These are phyloP conservation scores for Bondarzewia mesenterica DNA, from an alignment of 1,284 basidiomycete species.

Conservation along the genomic window DNA sequence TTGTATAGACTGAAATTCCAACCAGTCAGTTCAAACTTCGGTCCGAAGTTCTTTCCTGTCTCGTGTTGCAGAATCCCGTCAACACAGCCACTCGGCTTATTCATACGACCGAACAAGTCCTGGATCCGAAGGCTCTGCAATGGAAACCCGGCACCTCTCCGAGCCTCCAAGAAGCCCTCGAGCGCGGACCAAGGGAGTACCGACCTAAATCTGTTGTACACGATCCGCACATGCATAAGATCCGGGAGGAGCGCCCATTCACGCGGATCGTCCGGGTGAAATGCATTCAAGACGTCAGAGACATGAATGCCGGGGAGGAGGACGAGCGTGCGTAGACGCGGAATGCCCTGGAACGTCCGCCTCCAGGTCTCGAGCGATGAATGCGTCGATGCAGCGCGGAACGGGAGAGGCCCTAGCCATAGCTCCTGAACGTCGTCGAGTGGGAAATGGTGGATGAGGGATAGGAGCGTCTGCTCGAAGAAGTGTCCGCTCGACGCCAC, in stretches of 20 bases:
- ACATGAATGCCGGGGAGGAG: not conserved
- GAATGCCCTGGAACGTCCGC: not conserved
- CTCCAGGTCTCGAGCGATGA: not conserved
- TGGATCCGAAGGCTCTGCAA: not conserved
- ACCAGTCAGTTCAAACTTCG: too few relatives aligned
- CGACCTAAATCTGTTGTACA: not conserved
- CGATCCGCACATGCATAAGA: not conserved
- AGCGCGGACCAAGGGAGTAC: not conserved
- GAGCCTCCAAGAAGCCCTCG: not conserved
- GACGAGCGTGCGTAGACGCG: not conserved
- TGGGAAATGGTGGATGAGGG: not conserved
- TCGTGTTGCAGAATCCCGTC: not conserved
- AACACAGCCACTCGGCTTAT: not conserved
- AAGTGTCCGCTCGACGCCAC: not conserved
- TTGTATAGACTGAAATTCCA: too few relatives aligned
- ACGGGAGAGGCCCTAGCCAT: not conserved
- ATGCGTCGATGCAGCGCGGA: not conserved
- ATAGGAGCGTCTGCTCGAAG: not conserved
- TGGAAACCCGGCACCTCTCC: not conserved
- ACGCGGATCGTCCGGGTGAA: not conserved
- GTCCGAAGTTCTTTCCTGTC: too few relatives aligned
- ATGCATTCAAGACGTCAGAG: not conserved
- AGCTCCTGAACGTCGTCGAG: not conserved
- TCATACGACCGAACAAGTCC: not conserved
- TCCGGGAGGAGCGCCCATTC: not conserved